Evolutionary conservation across 225 moss, liverwort and hornwort genomes (phyloP).

Genomic region (Anthoceros angustus): DNA sequence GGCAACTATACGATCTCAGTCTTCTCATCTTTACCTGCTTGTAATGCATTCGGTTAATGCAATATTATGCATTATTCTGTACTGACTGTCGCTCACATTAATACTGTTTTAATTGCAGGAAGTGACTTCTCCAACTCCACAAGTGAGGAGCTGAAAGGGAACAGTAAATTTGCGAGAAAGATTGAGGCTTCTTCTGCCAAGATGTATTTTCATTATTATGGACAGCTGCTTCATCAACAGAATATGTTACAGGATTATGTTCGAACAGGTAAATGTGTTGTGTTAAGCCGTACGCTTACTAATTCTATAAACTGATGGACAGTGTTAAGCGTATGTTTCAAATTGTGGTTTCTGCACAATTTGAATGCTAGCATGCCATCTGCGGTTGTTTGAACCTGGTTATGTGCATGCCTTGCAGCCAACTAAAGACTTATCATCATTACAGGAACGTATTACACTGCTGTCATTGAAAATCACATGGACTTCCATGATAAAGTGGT

Average conservation of each 20-base stretch:
- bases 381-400: no score
- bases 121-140: neutral
- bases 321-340: no score
- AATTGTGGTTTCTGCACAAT: no score
- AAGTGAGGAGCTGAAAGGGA: neutral
- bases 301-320: no score
- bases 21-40: neutral
- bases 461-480: slow-evolving; percentile 44
- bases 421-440: no score
- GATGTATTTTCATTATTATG: slow-evolving; percentile 61
- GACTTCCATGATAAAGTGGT: slow-evolving; percentile 50
- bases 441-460: slow-evolving; percentile 47
- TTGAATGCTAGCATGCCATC: no score
- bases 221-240: slow-evolving; percentile 45
- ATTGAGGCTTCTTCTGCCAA: slow-evolving; percentile 49
- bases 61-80: neutral
- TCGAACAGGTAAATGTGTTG: slow-evolving; percentile 27
- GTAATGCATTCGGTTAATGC: neutral
- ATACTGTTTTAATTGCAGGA: neutral
- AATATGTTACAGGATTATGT: slow-evolving; percentile 68
- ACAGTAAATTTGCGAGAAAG: slow-evolving; percentile 44
- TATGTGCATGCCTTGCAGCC: neutral
- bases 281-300: no score
- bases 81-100: neutral
- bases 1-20: neutral